These are phyloP conservation scores for Ilex aquifolium DNA, from an alignment of 257 asterid species.

Conservation along the genomic window DNA sequence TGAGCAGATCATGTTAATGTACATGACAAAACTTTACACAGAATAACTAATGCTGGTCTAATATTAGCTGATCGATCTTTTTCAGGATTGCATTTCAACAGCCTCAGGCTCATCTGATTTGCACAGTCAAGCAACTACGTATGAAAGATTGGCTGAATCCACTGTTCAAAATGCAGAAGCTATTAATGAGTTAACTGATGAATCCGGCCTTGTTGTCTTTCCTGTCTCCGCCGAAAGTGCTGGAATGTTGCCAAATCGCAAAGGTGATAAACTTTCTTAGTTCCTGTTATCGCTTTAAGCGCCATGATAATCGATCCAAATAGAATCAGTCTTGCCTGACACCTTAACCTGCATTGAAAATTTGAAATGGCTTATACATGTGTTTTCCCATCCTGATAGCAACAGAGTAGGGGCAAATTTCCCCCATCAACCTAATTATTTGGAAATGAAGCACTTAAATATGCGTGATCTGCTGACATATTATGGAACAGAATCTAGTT, in stretches of 20 bases:
- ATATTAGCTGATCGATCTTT: constrained; percentile 2
- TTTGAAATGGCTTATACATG: too few species aligned
- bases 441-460: too few species aligned
- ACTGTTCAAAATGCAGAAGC: constrained; percentile 35
- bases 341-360: too few species aligned
- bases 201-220: constrained; percentile 70
- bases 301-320: not conserved
- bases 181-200: constrained; percentile 67
- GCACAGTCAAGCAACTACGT: constrained; percentile 61
- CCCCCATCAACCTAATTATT: not conserved
- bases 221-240: constrained; percentile 93
- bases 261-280: constrained; percentile 30
- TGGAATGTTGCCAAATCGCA: constrained; percentile 57
- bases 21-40: not conserved
- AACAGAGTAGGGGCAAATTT: not conserved
- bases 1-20: not conserved
- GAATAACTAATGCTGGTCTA: not conserved
- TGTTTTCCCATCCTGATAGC: too few species aligned
- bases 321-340: too few species aligned
- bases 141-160: constrained; percentile 53
- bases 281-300: not conserved
- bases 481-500: too few species aligned
- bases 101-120: constrained; percentile 33
- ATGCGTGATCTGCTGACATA: too few species aligned
- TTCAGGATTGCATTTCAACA: constrained; percentile 42